Conservation (phyloP, 352 stramenopile genomes). For the Globisporangium paddicum region DNA sequence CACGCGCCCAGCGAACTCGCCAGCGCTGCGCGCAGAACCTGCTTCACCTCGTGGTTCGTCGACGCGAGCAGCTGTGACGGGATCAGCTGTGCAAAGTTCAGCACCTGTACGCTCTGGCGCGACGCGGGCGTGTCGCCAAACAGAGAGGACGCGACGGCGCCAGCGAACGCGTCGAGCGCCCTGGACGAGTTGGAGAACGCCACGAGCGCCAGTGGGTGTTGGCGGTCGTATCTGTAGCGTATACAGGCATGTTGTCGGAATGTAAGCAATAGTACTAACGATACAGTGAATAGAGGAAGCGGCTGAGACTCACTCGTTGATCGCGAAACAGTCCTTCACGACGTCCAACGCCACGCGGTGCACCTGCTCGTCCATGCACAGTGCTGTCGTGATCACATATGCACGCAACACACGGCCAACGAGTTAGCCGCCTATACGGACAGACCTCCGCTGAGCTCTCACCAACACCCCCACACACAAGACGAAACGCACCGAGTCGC, state of each 20-base stretch:
- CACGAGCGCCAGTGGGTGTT: slow-evolving; percentile 44
- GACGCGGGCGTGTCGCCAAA: background rate
- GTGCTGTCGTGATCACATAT: background rate
- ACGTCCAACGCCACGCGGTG: slow-evolving; percentile 24
- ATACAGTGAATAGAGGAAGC: background rate
- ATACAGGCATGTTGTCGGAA: too few species aligned
- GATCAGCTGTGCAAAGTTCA: slow-evolving; percentile 25
- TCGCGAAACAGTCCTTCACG: slow-evolving; percentile 36
- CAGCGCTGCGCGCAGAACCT: slow-evolving; percentile 35
- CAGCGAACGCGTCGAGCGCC: slow-evolving; percentile 7
- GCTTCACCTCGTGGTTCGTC: slow-evolving; percentile 47
- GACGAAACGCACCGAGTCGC: slow-evolving; percentile 24
- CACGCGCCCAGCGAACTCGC: slow-evolving; percentile 29
- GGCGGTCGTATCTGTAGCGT: slow-evolving; percentile 36
- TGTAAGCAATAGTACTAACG: too few species aligned
- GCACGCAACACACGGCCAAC: too few species aligned
- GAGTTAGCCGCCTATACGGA: background rate
- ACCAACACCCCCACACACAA: background rate
- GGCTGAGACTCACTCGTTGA: slow-evolving; percentile 32
- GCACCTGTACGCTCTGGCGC: slow-evolving; percentile 11
- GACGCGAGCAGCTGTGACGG: slow-evolving; percentile 8
- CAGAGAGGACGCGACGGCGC: slow-evolving; percentile 7
- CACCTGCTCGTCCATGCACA: slow-evolving; percentile 27
- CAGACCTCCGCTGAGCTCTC: background rate
- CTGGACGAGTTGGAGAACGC: slow-evolving; percentile 45